Evolutionary conservation across 495 filamentous ascomycete species (phyloP), one percentile per base, ranked within the genome.

Genomic region (Chlorociboria aeruginascens): DNA sequence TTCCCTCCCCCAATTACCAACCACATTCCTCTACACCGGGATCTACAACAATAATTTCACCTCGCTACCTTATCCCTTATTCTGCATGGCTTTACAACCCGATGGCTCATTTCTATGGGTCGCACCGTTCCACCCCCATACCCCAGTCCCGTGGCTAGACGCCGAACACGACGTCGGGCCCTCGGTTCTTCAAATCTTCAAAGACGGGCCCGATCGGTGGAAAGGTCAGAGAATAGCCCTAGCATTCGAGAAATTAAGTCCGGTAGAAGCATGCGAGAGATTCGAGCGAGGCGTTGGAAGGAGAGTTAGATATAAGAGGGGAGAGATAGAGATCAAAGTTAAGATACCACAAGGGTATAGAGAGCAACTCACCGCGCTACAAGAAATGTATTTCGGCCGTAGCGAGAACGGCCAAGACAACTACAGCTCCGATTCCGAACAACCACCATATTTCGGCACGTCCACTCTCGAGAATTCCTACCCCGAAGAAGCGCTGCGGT

Each of bases 31-130:
- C 52, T 97, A 96, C 62, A 84, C 88, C 29, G 92, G 92, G 35
- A 95, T 95, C 55, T 98, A 97, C 70, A 95, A 96, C 67, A 97
- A 98, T 65, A 98, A 98, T 63, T 98, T 98, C 68, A 96, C 89
- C 8, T 88, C 83, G 49, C 72, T 96, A 25, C 85, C 82, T 0
- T 96, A 94, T 62, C 92, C 92, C 2, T 71, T 98, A 7, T 95
- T 95, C 66, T 86, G 87, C 63, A 94, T 94, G 84, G 86, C 93
- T 58, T 65, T 92, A 25, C 76, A 84, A 60, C 61, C 67, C 0
- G 86, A 95, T 55, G 88, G 85, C 4, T 86, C 83, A 50, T 97
- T 95, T 60, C 71, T 84, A 53, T 98, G 92, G 92, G 82, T 83
- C 56, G 93, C 92, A 0, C 92, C 92, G 1, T 98, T 98, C 63